Conservation (phyloP, 2,329 filamentous ascomycete genomes). For the Rugonectria rugulosa region DNA sequence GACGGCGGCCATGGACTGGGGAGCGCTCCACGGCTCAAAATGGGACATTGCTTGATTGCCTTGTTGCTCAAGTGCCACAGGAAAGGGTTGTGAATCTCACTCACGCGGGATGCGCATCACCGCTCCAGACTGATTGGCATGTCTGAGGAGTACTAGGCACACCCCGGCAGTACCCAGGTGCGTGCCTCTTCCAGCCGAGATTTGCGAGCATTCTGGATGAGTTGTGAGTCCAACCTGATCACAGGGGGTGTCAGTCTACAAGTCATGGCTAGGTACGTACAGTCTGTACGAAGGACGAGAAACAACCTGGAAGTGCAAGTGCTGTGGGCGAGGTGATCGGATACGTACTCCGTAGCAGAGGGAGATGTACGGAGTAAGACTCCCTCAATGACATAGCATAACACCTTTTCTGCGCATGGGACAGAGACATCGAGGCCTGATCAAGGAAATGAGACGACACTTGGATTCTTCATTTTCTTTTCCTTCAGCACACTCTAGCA, state of each 20-base stretch:
- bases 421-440: not conserved
- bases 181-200: slow-evolving; percentile 6
- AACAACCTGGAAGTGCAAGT: slow-evolving; percentile 34
- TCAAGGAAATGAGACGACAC: slow-evolving; percentile 5
- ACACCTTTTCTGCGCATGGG: not conserved
- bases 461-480: slow-evolving; percentile 26
- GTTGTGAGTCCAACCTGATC: not conserved
- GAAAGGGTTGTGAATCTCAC: slow-evolving; percentile 40
- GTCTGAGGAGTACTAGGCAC: slow-evolving; percentile 21
- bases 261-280: too few relatives aligned
- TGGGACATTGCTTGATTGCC: slow-evolving; percentile 40
- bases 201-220: slow-evolving; percentile 8
- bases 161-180: slow-evolving; percentile 20
- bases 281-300: slow-evolving; percentile 33
- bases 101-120: slow-evolving; percentile 39
- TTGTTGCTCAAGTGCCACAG: slow-evolving; percentile 37
- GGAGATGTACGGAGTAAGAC: slow-evolving; percentile 30
- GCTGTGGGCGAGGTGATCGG: too few relatives aligned
- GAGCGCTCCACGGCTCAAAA: slow-evolving; percentile 26
- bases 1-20: slow-evolving; percentile 19
- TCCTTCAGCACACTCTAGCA: too few relatives aligned
- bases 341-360: slow-evolving; percentile 29
- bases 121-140: slow-evolving; percentile 37
- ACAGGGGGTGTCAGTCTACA: slow-evolving; percentile 25
- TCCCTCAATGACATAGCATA: slow-evolving; percentile 28